These are phyloP conservation scores for Aspergillus proliferans DNA, from an alignment of 2,329 filamentous ascomycete genomes.

Conservation along the genomic window DNA sequence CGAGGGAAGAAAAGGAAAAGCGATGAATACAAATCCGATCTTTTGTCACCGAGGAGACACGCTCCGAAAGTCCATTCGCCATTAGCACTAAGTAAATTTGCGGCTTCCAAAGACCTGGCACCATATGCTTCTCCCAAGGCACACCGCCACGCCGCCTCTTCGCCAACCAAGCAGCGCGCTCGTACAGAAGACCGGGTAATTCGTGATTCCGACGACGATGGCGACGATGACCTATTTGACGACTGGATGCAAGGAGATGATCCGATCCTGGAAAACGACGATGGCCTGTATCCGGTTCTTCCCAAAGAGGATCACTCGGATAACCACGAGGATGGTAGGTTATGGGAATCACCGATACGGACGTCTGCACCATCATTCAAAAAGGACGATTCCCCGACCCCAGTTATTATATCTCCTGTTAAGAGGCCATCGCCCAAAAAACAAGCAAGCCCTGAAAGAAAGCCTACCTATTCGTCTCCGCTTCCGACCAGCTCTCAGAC, in stretches of 20 bases:
- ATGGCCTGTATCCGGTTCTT: constrained; percentile 25
- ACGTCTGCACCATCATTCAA: neutral
- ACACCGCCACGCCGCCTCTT: constrained; percentile 5
- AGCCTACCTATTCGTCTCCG: constrained; percentile 11
- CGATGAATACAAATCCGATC: constrained; percentile 39
- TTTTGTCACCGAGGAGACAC: constrained; percentile 27
- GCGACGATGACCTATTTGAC: constrained; percentile 18
- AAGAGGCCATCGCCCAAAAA: neutral
- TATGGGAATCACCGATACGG: neutral
- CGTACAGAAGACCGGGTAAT: constrained; percentile 17
- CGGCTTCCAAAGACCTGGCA: neutral
- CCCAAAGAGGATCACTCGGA: constrained; percentile 15
- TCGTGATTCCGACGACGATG: constrained; percentile 32
- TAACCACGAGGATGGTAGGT: constrained; percentile 2
- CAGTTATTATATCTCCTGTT: neutral
- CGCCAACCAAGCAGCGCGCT: constrained; percentile 6
- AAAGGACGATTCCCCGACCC: constrained; percentile 1
- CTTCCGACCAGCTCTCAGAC: constrained; percentile 11
- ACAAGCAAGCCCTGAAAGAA: neutral
- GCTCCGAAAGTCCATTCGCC: constrained; percentile 19
- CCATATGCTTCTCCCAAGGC: neutral
- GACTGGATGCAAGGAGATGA: constrained; percentile 18
- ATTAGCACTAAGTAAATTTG: constrained; percentile 3
- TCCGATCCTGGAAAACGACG: constrained; percentile 15
- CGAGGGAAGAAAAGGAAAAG: constrained; percentile 46